Percentiles rank a stretch among this genome's conserved stretches.
Conservation (phyloP, 345 rosid genomes). For the Kernera saxatilis region DNA sequence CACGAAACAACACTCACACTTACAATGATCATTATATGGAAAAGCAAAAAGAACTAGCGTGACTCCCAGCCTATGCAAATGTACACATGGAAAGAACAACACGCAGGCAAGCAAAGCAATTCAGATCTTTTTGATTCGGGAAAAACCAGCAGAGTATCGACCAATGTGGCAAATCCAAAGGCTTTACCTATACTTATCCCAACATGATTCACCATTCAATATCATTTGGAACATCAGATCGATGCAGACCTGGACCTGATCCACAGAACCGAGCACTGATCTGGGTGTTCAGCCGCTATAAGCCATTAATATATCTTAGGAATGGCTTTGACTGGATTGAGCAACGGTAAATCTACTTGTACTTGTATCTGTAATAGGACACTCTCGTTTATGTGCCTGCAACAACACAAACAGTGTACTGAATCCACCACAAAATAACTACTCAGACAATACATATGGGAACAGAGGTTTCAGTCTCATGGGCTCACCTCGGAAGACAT, state of each 20-base stretch:
- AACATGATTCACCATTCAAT: neutral
- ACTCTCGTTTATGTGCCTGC: conserved; percentile 22
- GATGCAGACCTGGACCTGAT: conserved; percentile 10
- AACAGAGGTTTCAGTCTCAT: neutral
- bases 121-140: neutral
- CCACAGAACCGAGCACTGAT: conserved; percentile 7
- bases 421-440: neutral
- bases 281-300: neutral
- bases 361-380: conserved; percentile 9
- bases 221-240: conserved; percentile 6
- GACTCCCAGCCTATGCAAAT: conserved; percentile 4
- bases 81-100: conserved; percentile 5
- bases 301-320: neutral
- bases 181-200: neutral
- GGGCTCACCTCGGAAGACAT: conserved; percentile 42
- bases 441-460: neutral
- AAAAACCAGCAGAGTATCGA: neutral
- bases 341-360: conserved; percentile 13
- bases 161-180: neutral
- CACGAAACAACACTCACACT: neutral
- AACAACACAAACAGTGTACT: neutral
- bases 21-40: conserved; percentile 2
- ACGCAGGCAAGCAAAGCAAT: neutral
- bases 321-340: conserved; percentile 23
- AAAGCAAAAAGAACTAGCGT: neutral